Base-by-base conservation (phyloP, 2,329 filamentous ascomycete species). In the Hypoxylon sp. region DNA sequence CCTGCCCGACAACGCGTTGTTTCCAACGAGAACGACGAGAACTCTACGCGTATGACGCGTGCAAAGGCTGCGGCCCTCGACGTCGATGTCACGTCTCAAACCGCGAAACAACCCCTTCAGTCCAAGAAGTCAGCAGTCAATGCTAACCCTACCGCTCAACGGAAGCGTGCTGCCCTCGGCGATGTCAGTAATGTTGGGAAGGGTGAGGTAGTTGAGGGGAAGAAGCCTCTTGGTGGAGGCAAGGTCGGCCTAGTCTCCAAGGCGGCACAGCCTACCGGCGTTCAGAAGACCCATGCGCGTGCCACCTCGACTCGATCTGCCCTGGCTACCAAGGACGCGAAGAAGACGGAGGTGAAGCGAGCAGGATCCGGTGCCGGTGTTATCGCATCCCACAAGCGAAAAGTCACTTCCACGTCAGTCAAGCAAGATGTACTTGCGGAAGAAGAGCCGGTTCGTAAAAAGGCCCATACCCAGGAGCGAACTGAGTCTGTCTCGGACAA, bases 181-280 rank as follows among this genome's bases (percentile, higher is more conserved):
- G 96, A 99, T 84, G 92, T 98, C 75, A 98, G 94, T 88, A 99
- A 99, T 83, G 92, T 97, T 71, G 90, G 90, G 76, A 98, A 98
- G 81, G 87, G 87, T 53, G 92, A 93, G 60, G 85, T 82, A 5
- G 84, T 86, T 70, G 92, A 93, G 62, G 89, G 86, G 73, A 97
- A 97, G 86, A 97, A 97, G 86, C 82, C 85, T 50, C 79, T 84
- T 40, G 82, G 82, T 44, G 69, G 68, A 44, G 85, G 84, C 78
- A 92, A 94, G 82, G 83, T 83, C 64, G 90, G 90, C 62, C 84
- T 95, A 30, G 88, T 93, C 44, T 93, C 94, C 53, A 97, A 98
- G 83, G 89, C 91, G 64, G 88, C 91, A 59, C 91, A 95, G 78
- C 90, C 93, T 64, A 92, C 90, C n/a, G 93, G 93, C 67, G 86